These are phyloP conservation scores for Rhynchospora tenuis DNA, from an alignment of 176 grass and related monocot species.

Conservation along the genomic window DNA sequence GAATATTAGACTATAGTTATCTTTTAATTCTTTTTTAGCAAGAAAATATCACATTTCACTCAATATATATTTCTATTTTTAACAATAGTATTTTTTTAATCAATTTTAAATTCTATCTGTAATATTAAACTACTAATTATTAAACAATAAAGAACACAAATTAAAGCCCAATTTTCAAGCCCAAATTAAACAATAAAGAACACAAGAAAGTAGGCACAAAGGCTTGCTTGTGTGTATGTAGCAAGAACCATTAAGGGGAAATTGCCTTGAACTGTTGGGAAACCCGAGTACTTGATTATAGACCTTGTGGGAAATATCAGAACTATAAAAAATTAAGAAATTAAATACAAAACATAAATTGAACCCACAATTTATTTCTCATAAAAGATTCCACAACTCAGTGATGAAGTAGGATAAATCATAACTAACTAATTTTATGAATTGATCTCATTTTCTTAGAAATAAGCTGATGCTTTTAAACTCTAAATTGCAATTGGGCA, in stretches of 20 bases:
- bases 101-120: no score
- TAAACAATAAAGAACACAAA: no score
- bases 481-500: background rate
- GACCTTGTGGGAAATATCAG: slow-evolving; percentile 51
- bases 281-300: slow-evolving; percentile 13
- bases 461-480: no score
- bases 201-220: no score
- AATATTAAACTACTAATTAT: no score
- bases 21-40: no score
- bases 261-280: slow-evolving; percentile 6
- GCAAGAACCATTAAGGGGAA: slow-evolving; percentile 23
- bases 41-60: no score
- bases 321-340: slow-evolving; percentile 36
- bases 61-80: no score
- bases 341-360: background rate
- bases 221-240: slow-evolving; percentile 43
- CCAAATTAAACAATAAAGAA: no score
- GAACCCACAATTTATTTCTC: background rate
- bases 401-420: background rate
- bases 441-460: background rate
- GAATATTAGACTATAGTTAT: no score
- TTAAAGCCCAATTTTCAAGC: no score
- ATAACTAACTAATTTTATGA: background rate
- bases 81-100: no score
- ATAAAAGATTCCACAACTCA: background rate